Percentiles rank a stretch among this genome's conserved stretches.
Conservation (phyloP, 1,284 basidiomycete genomes). For the Omphalotus olearius region DNA sequence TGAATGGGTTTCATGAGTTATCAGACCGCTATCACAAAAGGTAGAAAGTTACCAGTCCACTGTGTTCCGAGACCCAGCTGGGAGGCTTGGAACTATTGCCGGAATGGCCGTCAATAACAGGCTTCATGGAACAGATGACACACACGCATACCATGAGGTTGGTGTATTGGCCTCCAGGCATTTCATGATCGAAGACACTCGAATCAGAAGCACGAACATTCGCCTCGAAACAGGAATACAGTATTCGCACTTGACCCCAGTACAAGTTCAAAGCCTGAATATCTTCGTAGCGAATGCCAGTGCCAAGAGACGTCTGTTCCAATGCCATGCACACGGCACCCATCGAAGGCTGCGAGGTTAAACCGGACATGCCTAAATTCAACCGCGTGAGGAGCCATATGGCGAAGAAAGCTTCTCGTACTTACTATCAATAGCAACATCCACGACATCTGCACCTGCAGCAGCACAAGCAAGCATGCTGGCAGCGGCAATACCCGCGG, state of each 20-base stretch:
- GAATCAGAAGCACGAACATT: constrained; percentile 97
- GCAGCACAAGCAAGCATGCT: constrained; percentile 95
- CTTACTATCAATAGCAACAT: constrained; percentile 97
- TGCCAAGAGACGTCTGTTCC: constrained; percentile 93
- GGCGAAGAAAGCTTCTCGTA: constrained; percentile 19
- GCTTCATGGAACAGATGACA: neutral
- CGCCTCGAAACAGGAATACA: constrained; percentile 98
- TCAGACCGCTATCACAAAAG: constrained; percentile 10
- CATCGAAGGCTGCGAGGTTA: constrained; percentile 99
- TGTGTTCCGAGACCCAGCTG: constrained; percentile 97
- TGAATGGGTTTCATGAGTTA: constrained; percentile 17
- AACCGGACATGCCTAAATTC: constrained; percentile 85
- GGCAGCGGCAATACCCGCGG: constrained; percentile 95
- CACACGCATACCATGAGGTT: constrained; percentile 75
- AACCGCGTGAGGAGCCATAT: neutral
- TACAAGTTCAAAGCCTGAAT: constrained; percentile 98
- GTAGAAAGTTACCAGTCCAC: constrained; percentile 68
- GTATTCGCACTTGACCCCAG: constrained; percentile 95
- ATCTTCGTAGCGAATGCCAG: constrained; percentile 96
- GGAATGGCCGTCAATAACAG: constrained; percentile 11
- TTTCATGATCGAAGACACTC: constrained; percentile 98
- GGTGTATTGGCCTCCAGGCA: constrained; percentile 98
- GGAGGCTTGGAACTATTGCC: constrained; percentile 89
- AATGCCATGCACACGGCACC: constrained; percentile 92
- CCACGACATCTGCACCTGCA: constrained; percentile 96